Base-by-base conservation (phyloP, 2,329 filamentous ascomycete species). In the Trichophyton rubrum region DNA sequence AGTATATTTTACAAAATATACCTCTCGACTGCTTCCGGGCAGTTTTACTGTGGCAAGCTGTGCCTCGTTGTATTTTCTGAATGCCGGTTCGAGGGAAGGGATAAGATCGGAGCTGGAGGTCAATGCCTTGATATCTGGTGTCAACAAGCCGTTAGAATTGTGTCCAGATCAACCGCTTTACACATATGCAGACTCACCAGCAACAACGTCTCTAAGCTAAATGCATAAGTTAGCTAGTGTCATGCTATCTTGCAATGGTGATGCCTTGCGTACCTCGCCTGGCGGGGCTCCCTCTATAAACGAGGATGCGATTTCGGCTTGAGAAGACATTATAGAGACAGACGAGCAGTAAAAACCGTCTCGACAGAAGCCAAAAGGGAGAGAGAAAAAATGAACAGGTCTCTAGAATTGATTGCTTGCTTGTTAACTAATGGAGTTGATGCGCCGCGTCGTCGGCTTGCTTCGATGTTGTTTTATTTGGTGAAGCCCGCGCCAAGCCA, bases 281-380 rank as follows among this genome's bases (percentile, higher is more conserved):
- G 93, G 93, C 56, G 93, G 93, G 69, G 93, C 90, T 71, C 90
- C 89, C 78, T 95, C 86, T 66, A 99, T 86, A 74, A 97, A 99
- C 58, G 90, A 86, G 67, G 90, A 88, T 66, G 89, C 80, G 60
- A 85, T 84, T 63, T 83, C 80, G 64, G 83, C 66, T 20, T 73
- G 74, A n/a, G 76, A 76, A 38, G 74, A 64, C 77, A 79, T 79
- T 47, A 56, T 13, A n/a, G 43, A n/a, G 9, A 15, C 2, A 38
- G 17, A 3, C 13, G 0, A 2, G 13, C 15, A 6, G 7, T 17
- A 11, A 4, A 11, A 8, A 13, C 4, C 51, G 27, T 35, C 11
- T 11, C 11, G 9, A 38, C 11, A 38, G 33, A n/a, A n/a, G n/a
- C n/a, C n/a, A n/a, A n/a, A n/a, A n/a, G n/a, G n/a, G n/a, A n/a